Percentiles rank a stretch among this genome's conserved stretches.
Conservation (phyloP, 192 early-diverging fungal genomes). For the Entomortierella beljakovae region DNA sequence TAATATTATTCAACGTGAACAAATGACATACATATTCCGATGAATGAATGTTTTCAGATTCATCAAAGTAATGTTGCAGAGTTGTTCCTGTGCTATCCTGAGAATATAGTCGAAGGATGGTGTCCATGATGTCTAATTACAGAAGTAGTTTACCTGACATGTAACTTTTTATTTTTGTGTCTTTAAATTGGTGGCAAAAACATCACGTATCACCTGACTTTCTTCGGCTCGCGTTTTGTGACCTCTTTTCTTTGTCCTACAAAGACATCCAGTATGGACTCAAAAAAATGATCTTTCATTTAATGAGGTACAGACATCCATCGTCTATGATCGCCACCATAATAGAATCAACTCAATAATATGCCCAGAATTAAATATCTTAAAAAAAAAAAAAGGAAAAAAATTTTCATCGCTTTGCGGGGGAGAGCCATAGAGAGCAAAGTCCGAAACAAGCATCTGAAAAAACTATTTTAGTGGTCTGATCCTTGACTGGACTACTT, state of each 20-base stretch:
- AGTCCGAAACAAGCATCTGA: constrained; percentile 19
- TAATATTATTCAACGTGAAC: not conserved
- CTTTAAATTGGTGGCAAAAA: constrained; percentile 18
- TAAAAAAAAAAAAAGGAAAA: not conserved
- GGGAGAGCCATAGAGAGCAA: constrained; percentile 4
- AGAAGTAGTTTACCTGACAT: no score
- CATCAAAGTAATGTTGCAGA: constrained; percentile 27
- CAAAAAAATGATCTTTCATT: no score
- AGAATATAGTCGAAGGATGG: constrained; percentile 29
- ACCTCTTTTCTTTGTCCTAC: no score
- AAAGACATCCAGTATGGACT: no score
- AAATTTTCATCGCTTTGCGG: constrained; percentile 3
- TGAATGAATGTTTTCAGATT: not conserved
- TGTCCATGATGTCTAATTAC: constrained; percentile 26
- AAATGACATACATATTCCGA: not conserved
- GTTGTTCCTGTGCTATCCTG: constrained; percentile 33
- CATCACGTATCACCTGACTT: no score
- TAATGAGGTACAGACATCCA: no score
- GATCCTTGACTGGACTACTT: not conserved
- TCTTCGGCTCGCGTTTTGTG: no score
- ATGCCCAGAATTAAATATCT: not conserved
- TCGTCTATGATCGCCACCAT: no score
- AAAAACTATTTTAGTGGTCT: not conserved
- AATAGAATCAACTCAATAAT: not conserved
- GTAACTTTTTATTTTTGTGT: not conserved